Evolutionary conservation across 2,329 filamentous ascomycete genomes (phyloP).

Genomic region (Anthostomella pinea): DNA sequence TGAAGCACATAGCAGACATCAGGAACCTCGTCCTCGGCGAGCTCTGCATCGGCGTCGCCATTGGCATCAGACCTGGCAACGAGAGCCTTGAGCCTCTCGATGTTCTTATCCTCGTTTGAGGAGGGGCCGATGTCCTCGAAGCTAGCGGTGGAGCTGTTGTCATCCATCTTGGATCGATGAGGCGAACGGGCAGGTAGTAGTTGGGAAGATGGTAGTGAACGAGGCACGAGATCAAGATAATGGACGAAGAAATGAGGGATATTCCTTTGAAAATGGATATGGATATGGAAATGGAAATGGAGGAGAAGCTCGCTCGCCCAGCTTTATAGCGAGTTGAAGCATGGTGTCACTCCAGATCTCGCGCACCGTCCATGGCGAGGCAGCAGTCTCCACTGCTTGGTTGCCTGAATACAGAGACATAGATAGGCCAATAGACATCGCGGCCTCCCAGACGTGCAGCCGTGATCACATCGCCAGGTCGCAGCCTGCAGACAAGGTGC

Average conservation of each 20-base stretch:
- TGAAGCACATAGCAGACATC: slow-evolving; percentile 42
- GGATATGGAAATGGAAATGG: too few relatives aligned
- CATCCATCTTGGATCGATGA: slow-evolving; percentile 21
- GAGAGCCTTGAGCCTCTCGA: slow-evolving; percentile 16
- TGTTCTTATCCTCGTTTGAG: slow-evolving; percentile 8
- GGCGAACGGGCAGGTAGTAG: neutral
- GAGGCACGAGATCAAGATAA: neutral
- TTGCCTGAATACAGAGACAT: too few relatives aligned
- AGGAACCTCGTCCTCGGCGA: slow-evolving; percentile 32
- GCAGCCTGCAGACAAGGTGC: too few relatives aligned
- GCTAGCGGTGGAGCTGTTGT: slow-evolving; percentile 30
- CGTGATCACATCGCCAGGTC: too few relatives aligned
- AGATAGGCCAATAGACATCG: too few relatives aligned
- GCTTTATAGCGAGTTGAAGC: too few relatives aligned
- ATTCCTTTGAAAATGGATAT: too few relatives aligned
- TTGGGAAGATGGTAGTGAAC: neutral
- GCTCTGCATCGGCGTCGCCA: slow-evolving; percentile 11
- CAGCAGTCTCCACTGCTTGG: too few relatives aligned
- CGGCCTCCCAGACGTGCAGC: too few relatives aligned
- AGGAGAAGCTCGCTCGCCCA: too few relatives aligned
- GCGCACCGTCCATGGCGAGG: too few relatives aligned
- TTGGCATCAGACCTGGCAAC: slow-evolving; percentile 11
- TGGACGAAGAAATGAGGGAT: neutral
- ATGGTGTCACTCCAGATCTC: too few relatives aligned
- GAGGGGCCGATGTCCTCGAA: slow-evolving; percentile 32